Percentiles rank a stretch among this genome's conserved stretches.
These are phyloP conservation scores for Urtica urens DNA, from an alignment of 306 rosid species.

Conservation along the genomic window DNA sequence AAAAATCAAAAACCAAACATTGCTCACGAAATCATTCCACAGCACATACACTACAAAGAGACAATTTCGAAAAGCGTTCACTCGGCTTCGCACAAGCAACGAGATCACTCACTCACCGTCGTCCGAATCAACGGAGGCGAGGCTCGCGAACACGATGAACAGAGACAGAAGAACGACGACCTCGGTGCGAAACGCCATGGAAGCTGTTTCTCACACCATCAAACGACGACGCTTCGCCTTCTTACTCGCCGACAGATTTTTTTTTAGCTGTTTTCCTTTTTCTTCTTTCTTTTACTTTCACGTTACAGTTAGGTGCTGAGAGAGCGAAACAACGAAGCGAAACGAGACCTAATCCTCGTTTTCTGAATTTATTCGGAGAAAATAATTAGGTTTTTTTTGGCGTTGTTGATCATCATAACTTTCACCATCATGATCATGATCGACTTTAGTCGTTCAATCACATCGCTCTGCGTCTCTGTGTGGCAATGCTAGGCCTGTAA, in stretches of 20 bases:
- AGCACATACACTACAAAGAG: not conserved
- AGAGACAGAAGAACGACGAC: constrained; percentile 33
- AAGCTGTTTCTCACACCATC: not conserved
- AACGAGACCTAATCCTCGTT: not conserved
- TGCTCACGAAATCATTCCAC: not conserved
- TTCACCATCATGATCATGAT: not conserved
- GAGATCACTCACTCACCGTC: constrained; percentile 58
- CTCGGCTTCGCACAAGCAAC: not conserved
- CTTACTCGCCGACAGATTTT: not conserved
- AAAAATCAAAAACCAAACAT: not conserved
- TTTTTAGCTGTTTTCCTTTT: too few species aligned
- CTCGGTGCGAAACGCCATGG: constrained; percentile 46
- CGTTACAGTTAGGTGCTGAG: too few species aligned
- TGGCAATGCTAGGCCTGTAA: constrained; percentile 18
- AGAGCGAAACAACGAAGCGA: not conserved
- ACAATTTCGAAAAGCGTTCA: too few species aligned
- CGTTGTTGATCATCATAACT: constrained; percentile 7
- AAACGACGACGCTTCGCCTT: not conserved
- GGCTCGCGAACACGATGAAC: constrained; percentile 31
- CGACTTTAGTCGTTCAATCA: constrained; percentile 56
- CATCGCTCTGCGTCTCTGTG: constrained; percentile 39
- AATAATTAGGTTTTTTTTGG: too few species aligned
- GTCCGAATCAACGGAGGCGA: constrained; percentile 43
- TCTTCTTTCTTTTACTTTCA: too few species aligned
- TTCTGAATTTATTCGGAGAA: constrained; percentile 8